A percentile compares a stretch with the other conserved stretches of the same genome.
Conservation (phyloP, 169 alveolate genomes). For the Babesia bigemina region DNA sequence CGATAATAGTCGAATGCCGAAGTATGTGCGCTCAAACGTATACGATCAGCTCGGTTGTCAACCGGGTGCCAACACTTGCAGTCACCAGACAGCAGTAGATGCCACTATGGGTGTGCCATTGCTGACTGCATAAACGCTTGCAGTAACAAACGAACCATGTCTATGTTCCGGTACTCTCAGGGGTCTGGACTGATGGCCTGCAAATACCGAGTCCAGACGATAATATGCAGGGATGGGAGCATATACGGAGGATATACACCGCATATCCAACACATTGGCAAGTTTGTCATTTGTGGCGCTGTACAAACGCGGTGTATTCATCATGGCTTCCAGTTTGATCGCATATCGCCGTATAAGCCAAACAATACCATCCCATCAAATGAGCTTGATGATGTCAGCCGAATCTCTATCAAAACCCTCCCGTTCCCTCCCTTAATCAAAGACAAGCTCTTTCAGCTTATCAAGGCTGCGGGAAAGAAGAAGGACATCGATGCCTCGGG, state of each 20-base stretch:
- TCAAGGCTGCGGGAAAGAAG: constrained; percentile 73
- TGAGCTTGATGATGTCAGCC: constrained; percentile 57
- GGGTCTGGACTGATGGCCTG: background rate
- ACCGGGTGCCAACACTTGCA: background rate
- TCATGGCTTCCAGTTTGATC: constrained; percentile 62
- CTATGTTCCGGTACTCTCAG: no score
- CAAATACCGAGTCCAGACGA: background rate
- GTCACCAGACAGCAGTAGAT: background rate
- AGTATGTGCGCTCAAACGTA: background rate
- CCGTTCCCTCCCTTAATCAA: constrained; percentile 74
- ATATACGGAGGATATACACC: background rate
- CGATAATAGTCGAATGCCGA: background rate
- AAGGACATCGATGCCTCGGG: constrained; percentile 82
- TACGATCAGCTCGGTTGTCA: background rate
- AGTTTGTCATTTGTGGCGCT: background rate
- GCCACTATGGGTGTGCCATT: background rate
- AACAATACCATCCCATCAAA: constrained; percentile 2
- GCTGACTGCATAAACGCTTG: no score
- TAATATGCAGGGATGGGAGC: background rate
- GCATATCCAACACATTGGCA: background rate
- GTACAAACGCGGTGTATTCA: constrained; percentile 23
- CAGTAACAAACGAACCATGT: no score
- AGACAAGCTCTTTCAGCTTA: constrained; percentile 67
- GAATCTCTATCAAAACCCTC: constrained; percentile 53
- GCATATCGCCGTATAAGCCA: constrained; percentile 52